Base-by-base conservation (phyloP, 2,329 filamentous ascomycete genomes). In the Tympanopsis confertula region DNA sequence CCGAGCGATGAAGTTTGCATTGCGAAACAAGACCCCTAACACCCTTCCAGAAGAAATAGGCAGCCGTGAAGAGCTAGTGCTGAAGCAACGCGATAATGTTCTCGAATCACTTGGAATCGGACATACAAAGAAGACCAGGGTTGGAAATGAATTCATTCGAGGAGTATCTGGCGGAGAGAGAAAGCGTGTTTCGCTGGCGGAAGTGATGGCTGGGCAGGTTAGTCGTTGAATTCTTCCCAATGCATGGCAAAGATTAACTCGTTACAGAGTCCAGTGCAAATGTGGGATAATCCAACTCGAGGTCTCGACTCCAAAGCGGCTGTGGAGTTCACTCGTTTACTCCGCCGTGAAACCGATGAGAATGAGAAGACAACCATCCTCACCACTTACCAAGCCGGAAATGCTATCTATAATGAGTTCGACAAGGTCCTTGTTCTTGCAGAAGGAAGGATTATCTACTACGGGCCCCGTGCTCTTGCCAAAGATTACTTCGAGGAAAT, bases 351-450 rank as follows among this genome's bases (percentile, higher is more conserved):
- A 70, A 82, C 81, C 13, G 74, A 83, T 42, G 65, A 78, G 45
- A 71, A 68, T 44, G 68, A 76, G 41, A 68, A 72, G n/a, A 80
- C 78, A 0, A 79, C 76, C 0, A 65, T 82, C 13, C 79, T 82
- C 2, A 84, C 81, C 0, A 63, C 86, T 0, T 86, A 86, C 53
- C 78, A 77, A 52, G 78, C 72, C 13, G 77, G 71, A 37, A 73
- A 82, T 50, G 70, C 68, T 15, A 78, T 82, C 47, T 80, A 80
- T 51, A 66, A 74, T 42, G 63, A 82, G 2, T 82, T 84, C 59
- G 82, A 86, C 54, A 86, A 86, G 55, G 80, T 86, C 0, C 56
- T 85, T 33, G 70, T 87, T n/a, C 81, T 87, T 35, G 78, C 85
- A 42, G 62, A 71, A 39, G 78, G 80, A 1, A 68, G 71, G 4